These are phyloP conservation scores for Euryodendron excelsum DNA, from an alignment of 148 eudicot species.

Conservation along the genomic window DNA sequence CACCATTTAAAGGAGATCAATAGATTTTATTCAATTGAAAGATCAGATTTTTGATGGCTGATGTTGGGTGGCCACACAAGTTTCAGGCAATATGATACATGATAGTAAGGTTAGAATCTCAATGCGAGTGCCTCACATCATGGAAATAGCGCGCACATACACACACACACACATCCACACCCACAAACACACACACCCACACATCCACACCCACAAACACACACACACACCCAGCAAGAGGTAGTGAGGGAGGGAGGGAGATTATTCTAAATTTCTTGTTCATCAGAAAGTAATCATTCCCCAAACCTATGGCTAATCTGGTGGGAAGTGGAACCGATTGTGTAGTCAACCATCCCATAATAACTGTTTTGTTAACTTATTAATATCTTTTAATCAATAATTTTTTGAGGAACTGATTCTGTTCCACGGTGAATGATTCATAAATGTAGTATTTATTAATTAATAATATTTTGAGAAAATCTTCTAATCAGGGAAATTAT, in stretches of 20 bases:
- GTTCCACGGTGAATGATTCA: neutral
- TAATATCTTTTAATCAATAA: neutral
- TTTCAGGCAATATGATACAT: neutral
- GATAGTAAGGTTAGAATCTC: neutral
- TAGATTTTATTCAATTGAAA: neutral
- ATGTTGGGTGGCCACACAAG: neutral
- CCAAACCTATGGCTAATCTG: neutral
- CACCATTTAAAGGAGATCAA: neutral
- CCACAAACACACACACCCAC: neutral
- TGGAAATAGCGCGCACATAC: too few relatives aligned
- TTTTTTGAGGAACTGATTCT: neutral
- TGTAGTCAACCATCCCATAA: neutral
- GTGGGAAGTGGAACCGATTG: neutral
- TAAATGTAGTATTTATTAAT: too few relatives aligned
- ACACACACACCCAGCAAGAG: neutral
- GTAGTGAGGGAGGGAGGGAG: neutral
- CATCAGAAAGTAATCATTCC: neutral
- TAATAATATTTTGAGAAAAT: neutral
- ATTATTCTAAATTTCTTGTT: neutral
- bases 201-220: neutral
- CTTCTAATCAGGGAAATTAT: neutral
- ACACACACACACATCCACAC: neutral
- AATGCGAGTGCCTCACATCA: neutral
- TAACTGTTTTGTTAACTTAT: neutral
- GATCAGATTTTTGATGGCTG: neutral